Base-by-base conservation (phyloP, 1,284 basidiomycete species). In the Moesziomyces parantarcticus region DNA sequence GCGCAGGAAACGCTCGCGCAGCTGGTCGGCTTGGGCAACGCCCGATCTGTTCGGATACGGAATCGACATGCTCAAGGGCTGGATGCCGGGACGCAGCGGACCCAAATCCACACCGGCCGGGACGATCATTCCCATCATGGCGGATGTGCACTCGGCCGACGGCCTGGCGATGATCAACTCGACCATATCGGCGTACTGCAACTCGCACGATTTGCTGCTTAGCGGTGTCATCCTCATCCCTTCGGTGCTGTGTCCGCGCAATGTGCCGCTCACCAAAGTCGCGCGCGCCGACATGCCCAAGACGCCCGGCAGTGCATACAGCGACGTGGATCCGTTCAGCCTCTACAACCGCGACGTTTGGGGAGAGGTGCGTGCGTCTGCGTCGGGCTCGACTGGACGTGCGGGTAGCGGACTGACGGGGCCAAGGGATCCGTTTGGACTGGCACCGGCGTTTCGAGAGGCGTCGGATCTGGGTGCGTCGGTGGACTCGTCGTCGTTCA, bases 11-110 rank as follows among this genome's bases (percentile, higher is more conserved):
- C 34, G 68, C 5, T 71, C 68, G 9, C 46, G 52, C 22, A 76
- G 75, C 58, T 70, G 72, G 72, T 74, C 71, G 16, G 58, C 44
- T n/a, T 76, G 76, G 76, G 55, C 63, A 3, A 54, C 70, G 3
- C 65, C 76, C 1, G 75, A 68, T 36, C 56, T 78, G 16, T 69
- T 76, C 29, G 76, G 76, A 0, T 70, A 67, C 25, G 74, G 71
- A 23, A 58, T 63, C 26, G 76, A 78, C 50, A 71, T 77, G 71
- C 60, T 78, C 39, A 78, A 78, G 58, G 76, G 76, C n/a, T 73
- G 72, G 61, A 57, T 59, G 52, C 64, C 76, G 2, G 76, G 76
- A 13, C 51, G 56, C 8, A 52, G 36, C 14, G 57, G 50, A 1
- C 61, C 55, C 9, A 66, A 57, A 20, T 51, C 58, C 1, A 22